Evolutionary conservation across 2,329 filamentous ascomycete species (phyloP), one percentile per base, ranked within the genome.

Genomic region (Talaromyces piceae): DNA sequence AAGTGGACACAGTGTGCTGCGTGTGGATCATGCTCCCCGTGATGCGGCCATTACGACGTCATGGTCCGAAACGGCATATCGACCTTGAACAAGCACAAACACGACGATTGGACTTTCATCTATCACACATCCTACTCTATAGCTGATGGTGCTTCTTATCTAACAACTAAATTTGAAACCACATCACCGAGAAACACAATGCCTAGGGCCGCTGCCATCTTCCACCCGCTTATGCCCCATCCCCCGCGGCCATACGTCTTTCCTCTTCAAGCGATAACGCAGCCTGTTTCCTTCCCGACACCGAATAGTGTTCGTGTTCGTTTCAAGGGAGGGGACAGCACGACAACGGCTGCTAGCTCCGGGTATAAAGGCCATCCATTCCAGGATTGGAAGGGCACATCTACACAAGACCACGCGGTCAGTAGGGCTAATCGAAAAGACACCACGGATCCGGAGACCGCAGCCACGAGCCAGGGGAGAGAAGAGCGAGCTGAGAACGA

Each of bases 341-440:
- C 11, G 9, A 18, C 43, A 20, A 11, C 12, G 16, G 43, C 33
- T 23, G 13, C 49, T 20, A 26, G 47, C 4, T 31, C 39, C 12
- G 23, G 6, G 26, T 20, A 46, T 18, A 44, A 53, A 43, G 27
- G 47, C 20, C 48, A 37, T 30, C 27, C 61, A 12, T 51, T 52
- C 12, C 58, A 64, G 22, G 58, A 61, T 23, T 72, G 69, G 69
- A 60, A 59, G 26, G 71, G 71, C 12, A 57, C 63, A 9, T 55
- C 57, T 1, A 33, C 54, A 11, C 60, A 67, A 2, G 69, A 72
- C 12, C 64, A 71, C 50, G 59, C 59, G 11, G 58, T 64, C 20
- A 57, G 65, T 26, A 61, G 67, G 23, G 56, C 58, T 16, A 52
- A 64, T 41, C 60, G 52, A 18, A 56, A 59, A 3, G 69, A 73